phyloP scores from a whole-genome alignment of 257 asterid species.

The Solanum corneliomulleri region DNA sequence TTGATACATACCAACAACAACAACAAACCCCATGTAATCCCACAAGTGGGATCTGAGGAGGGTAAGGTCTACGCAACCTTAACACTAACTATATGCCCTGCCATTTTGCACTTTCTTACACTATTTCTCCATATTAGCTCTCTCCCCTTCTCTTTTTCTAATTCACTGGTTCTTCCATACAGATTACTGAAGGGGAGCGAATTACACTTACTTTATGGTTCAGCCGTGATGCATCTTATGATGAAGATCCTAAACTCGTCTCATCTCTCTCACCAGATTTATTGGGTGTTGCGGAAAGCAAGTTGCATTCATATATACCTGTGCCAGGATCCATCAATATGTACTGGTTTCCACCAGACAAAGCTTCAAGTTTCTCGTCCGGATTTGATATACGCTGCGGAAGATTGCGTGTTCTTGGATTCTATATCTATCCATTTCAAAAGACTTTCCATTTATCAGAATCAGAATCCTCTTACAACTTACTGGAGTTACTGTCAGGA shows the following conservation, averaged over 20 bases:
- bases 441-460: conserved; percentile 4
- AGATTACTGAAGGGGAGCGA: conserved; percentile 82
- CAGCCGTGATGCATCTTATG: conserved; percentile 65
- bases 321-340: conserved; percentile 53
- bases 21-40: neutral
- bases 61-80: neutral
- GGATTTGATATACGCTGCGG: conserved; percentile 77
- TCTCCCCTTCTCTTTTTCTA: neutral
- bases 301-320: conserved; percentile 31
- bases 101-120: too few species aligned
- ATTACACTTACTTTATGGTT: conserved; percentile 87
- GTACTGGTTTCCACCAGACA: conserved; percentile 94
- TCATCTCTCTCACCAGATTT: conserved; percentile 35
- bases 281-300: conserved; percentile 2
- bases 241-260: conserved; percentile 72
- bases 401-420: conserved; percentile 59
- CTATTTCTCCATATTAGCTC: too few species aligned
- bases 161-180: neutral
- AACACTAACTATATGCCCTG: neutral
- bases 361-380: conserved; percentile 47
- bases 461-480: conserved; percentile 21
- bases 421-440: conserved; percentile 29
- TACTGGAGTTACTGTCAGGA: conserved; percentile 29
- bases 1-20: neutral
- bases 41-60: neutral